Conservation (phyloP, 306 rosid species). For the Fragaria ananassa region DNA sequence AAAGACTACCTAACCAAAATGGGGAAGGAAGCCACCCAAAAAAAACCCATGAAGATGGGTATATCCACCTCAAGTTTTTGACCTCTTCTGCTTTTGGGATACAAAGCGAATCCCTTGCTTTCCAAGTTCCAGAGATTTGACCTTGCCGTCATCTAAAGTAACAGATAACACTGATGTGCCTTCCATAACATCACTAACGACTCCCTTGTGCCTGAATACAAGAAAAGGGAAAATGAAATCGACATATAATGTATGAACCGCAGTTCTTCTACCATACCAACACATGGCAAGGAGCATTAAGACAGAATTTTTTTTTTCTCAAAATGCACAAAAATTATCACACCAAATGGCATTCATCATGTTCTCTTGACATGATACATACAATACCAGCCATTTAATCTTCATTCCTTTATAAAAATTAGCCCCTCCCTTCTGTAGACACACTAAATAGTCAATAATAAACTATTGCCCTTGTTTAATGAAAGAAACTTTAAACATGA, state of each 20-base stretch:
- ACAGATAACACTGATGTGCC: constrained; percentile 69
- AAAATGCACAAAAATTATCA: not conserved
- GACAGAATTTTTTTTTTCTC: too few relatives aligned
- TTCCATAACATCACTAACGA: constrained; percentile 59
- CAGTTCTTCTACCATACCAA: not conserved
- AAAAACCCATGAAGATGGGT: not conserved
- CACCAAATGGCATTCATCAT: not conserved
- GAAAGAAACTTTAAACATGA: not conserved
- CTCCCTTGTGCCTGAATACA: constrained; percentile 78
- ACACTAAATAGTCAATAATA: not conserved
- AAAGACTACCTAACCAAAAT: constrained; percentile 4
- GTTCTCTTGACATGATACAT: not conserved
- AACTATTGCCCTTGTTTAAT: not conserved
- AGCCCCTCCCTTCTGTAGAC: not conserved
- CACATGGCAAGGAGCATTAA: not conserved
- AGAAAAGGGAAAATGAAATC: not conserved
- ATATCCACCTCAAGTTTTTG: constrained; percentile 49
- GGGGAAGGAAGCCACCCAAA: constrained; percentile 22
- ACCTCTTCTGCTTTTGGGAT: constrained; percentile 76
- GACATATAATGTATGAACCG: not conserved
- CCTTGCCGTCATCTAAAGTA: constrained; percentile 67
- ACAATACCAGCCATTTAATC: not conserved
- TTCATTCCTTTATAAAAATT: not conserved
- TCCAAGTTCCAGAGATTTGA: constrained; percentile 64
- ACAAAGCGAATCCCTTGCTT: constrained; percentile 86